Base-by-base conservation (phyloP, 2,329 filamentous ascomycete species). In the Pseudocercospora cruenta region DNA sequence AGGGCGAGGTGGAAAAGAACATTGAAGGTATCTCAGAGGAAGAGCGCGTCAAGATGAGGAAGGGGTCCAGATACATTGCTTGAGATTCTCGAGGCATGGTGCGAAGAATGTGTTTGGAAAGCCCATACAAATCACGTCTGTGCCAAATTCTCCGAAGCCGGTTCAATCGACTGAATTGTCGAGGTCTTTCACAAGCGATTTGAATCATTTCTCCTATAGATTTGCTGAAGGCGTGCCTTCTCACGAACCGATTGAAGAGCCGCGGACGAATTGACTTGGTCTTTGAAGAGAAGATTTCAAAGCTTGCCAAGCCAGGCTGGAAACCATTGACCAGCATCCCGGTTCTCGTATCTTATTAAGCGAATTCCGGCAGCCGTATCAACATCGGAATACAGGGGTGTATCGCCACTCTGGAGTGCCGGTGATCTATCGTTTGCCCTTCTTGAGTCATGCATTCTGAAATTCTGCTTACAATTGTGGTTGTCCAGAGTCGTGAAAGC, bases 11-110 rank as follows among this genome's bases (percentile, higher is more conserved):
- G 2, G 47, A 36, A 12, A 39, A 43, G 19, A 21, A 24, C 24
- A 47, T 62, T 16, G 60, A 62, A 24, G 60, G 60, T 43, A 54
- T 62, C 14, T 54, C 60, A 1, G 60, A 62, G 19, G 60, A 62
- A 31, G 60, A 62, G 45, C 26, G 60, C 3, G 28, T 54, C 33
- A 49, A 53, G 49, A 62, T 47, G 31, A 53, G 47, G 45, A 62
- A 49, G 26, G 28, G 22, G 10, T 62, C 55, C 60, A 33, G 60
- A 21, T 62, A 62, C 26, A 62, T 62, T 36, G 21, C 47, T 53
- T 53, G 47, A 53, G 9, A 10, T 1, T 2, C 2, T 31, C 9
- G 28, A n/a, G n/a, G n/a, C n/a, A n/a, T n/a, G n/a, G n/a, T n/a
- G n/a, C n/a, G n/a, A n/a, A n/a, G n/a, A n/a, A n/a, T n/a, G n/a